phyloP scores from a whole-genome alignment of 2,329 filamentous ascomycete genomes.

The Cercospora sesami region DNA sequence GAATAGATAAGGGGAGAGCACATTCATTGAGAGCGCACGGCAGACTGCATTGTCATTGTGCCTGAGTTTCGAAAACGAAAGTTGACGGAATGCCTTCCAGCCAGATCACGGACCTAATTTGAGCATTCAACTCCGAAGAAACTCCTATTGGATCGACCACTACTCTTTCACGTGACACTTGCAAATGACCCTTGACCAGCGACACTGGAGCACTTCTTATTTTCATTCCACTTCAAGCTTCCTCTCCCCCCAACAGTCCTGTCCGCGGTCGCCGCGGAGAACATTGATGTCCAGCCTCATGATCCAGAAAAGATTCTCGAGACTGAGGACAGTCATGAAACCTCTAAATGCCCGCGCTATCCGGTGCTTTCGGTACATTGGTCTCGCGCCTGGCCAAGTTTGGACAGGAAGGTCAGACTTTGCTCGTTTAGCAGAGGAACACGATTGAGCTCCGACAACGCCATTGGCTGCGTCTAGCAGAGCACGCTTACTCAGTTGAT shows the following conservation, averaged over 20 bases:
- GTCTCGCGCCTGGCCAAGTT: background rate
- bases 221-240: background rate
- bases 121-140: background rate
- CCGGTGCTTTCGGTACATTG: background rate
- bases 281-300: background rate
- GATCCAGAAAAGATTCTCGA: background rate
- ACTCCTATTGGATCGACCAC: background rate
- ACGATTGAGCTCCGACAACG: background rate
- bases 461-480: background rate
- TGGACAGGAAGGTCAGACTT: background rate
- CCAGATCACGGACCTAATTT: background rate
- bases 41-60: background rate
- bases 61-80: background rate
- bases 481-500: background rate
- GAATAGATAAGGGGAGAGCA: background rate
- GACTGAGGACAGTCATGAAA: background rate
- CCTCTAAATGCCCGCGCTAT: background rate
- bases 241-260: background rate
- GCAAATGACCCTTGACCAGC: background rate
- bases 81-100: background rate
- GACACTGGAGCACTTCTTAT: background rate
- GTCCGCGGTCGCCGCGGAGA: background rate
- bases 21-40: background rate
- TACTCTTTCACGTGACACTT: background rate
- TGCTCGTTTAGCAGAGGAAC: background rate